These are phyloP conservation scores for Secale cereale DNA, from an alignment of 176 grass and related monocot genomes.

Conservation along the genomic window DNA sequence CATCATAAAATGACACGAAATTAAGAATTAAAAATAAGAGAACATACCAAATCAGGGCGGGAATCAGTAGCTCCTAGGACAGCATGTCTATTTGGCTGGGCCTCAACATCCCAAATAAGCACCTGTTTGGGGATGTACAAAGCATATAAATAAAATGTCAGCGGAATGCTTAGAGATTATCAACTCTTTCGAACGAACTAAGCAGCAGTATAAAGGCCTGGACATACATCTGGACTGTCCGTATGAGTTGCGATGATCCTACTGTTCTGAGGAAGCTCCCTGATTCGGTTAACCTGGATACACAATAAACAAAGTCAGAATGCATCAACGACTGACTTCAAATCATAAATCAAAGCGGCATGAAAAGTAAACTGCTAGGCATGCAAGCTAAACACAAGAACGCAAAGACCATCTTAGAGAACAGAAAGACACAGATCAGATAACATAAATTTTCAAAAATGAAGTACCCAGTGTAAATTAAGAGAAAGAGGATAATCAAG, in stretches of 20 bases:
- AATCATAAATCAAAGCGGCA: background rate
- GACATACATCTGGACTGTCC: slow-evolving; percentile 88
- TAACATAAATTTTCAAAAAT: background rate
- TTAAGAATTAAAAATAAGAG: slow-evolving; percentile 23
- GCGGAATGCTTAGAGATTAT: background rate
- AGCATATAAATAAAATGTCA: background rate
- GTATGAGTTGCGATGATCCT: slow-evolving; percentile 96
- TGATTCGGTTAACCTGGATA: slow-evolving; percentile 91
- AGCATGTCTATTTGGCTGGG: slow-evolving; percentile 84
- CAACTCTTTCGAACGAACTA: slow-evolving; percentile 10
- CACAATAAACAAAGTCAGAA: slow-evolving; percentile 16
- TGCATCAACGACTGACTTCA: background rate
- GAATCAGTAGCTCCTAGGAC: slow-evolving; percentile 66
- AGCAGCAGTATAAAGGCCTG: background rate
- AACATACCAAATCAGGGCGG: slow-evolving; percentile 75
- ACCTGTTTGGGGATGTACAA: slow-evolving; percentile 49
- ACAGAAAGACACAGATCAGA: background rate
- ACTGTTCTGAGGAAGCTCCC: slow-evolving; percentile 93
- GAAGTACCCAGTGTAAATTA: background rate
- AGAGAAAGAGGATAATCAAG: slow-evolving; percentile 5
- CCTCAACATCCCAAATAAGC: slow-evolving; percentile 92
- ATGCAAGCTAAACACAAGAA: slow-evolving; percentile 10
- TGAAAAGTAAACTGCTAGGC: background rate
- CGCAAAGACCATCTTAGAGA: background rate
- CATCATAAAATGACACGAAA: background rate